Evolutionary conservation across 306 rosid genomes (phyloP).

Genomic region (Hylodesmum podocarpum): DNA sequence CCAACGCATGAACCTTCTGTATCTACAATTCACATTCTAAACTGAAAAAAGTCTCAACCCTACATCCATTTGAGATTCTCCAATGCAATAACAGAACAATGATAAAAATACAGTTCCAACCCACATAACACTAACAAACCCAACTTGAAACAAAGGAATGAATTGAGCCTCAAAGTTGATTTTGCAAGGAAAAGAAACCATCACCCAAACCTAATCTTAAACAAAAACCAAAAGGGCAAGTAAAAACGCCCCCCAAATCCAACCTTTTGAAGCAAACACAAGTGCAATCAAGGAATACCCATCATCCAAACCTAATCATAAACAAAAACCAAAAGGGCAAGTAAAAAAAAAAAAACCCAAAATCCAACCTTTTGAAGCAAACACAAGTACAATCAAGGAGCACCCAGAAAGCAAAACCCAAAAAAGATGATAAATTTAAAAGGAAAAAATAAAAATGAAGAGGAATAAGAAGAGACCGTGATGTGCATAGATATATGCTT

Average conservation of each 20-base stretch:
- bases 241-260: not conserved
- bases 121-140: not conserved
- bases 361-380: not conserved
- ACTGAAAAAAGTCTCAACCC: not conserved
- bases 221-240: not conserved
- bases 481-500: slow-evolving; percentile 73
- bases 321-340: not conserved
- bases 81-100: not conserved
- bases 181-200: not conserved
- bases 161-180: not conserved
- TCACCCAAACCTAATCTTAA: not conserved
- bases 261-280: not conserved
- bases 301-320: no score
- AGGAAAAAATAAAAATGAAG: not conserved
- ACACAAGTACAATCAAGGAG: not conserved
- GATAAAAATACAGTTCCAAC: not conserved
- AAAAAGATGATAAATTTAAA: not conserved
- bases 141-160: not conserved
- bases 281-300: not conserved
- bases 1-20: not conserved
- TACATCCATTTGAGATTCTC: not conserved
- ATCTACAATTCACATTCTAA: not conserved
- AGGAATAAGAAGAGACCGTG: slow-evolving; percentile 51
- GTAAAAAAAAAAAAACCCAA: not conserved
- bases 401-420: slow-evolving; percentile 1